These are phyloP conservation scores for Globisporangium echinulatum DNA, from an alignment of 352 stramenopile genomes.

Conservation along the genomic window DNA sequence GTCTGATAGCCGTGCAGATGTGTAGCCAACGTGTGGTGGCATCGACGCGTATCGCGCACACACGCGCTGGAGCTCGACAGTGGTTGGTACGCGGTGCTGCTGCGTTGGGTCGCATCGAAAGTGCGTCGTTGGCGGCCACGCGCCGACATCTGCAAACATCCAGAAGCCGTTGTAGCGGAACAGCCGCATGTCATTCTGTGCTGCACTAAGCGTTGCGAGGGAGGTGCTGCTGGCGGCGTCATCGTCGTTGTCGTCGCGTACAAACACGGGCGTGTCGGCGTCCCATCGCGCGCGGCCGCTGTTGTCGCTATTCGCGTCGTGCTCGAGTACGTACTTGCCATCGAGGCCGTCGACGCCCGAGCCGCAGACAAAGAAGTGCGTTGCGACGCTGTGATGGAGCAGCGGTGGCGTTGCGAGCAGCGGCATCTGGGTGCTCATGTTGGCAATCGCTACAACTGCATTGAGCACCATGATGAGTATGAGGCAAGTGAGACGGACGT, in stretches of 20 bases:
- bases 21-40: conserved; percentile 35
- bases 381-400: not conserved
- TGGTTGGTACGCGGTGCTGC: conserved; percentile 8
- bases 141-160: conserved; percentile 51
- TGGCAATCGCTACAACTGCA: too few relatives aligned
- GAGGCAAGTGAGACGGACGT: too few relatives aligned
- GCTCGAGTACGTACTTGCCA: conserved; percentile 39
- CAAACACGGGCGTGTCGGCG: conserved; percentile 30
- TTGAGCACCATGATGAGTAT: too few relatives aligned
- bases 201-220: not conserved
- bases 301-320: not conserved
- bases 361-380: conserved; percentile 48
- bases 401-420: too few relatives aligned
- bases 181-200: conserved; percentile 39
- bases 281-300: conserved; percentile 20
- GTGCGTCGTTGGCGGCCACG: conserved; percentile 46
- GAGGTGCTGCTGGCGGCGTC: not conserved
- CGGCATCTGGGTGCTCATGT: too few relatives aligned
- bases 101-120: conserved; percentile 62
- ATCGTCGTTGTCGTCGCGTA: conserved; percentile 30
- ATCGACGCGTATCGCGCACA: conserved; percentile 27
- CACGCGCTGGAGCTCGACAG: conserved; percentile 13
- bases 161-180: conserved; percentile 62
- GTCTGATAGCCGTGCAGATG: conserved; percentile 16
- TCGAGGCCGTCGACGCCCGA: conserved; percentile 41